Evolutionary conservation across 2,329 filamentous ascomycete genomes (phyloP).

Genomic region (Botrytis porri): DNA sequence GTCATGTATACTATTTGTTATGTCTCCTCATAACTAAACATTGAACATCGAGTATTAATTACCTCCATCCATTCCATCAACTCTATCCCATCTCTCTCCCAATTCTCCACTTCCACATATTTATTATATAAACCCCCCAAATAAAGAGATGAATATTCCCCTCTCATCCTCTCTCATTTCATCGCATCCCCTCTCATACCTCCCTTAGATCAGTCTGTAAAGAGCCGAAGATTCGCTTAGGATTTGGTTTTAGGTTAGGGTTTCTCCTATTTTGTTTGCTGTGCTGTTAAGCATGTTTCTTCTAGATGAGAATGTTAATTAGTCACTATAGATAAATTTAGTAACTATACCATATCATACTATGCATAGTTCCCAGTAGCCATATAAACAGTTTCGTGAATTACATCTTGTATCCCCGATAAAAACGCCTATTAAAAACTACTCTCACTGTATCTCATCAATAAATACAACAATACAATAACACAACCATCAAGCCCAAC

Average conservation of each 20-base stretch:
- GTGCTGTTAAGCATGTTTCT: neutral
- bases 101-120: too few relatives aligned
- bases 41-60: too few relatives aligned
- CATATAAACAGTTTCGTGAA: too few relatives aligned
- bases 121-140: too few relatives aligned
- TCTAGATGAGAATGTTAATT: accelerated
- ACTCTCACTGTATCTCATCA: neutral
- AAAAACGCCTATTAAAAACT: neutral
- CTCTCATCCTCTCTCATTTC: too few relatives aligned
- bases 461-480: neutral
- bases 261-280: neutral
- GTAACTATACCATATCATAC: neutral
- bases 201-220: neutral
- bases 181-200: too few relatives aligned
- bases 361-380: too few relatives aligned
- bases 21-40: too few relatives aligned
- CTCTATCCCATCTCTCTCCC: too few relatives aligned
- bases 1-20: too few relatives aligned
- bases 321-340: neutral
- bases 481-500: neutral
- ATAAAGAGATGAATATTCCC: neutral
- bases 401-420: too few relatives aligned
- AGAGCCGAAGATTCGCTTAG: neutral
- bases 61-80: too few relatives aligned
- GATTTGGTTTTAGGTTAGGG: neutral